A percentile compares a stretch with the other conserved stretches of the same genome.
Conservation (phyloP, 257 asterid genomes). For the Catharanthus roseus region DNA sequence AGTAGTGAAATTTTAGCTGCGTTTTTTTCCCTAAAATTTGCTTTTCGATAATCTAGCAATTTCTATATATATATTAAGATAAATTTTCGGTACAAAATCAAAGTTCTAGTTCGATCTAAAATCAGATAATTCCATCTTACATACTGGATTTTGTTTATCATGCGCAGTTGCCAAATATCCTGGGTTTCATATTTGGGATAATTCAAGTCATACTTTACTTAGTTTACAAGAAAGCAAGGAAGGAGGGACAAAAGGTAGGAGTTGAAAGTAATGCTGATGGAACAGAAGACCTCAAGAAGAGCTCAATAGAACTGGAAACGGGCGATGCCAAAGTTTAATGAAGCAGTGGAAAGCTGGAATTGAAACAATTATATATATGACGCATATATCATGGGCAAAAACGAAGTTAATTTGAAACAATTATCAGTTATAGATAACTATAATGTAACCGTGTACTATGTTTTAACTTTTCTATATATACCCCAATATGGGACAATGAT, state of each 20-base stretch:
- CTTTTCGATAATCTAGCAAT: too few relatives aligned
- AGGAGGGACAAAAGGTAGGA: not conserved
- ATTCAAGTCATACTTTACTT: conserved; percentile 57
- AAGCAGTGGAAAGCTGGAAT: not conserved
- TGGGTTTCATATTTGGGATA: conserved; percentile 59
- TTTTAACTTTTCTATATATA: too few relatives aligned
- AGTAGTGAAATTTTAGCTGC: too few relatives aligned
- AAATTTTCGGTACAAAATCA: too few relatives aligned
- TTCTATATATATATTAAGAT: too few relatives aligned
- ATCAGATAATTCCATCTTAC: too few relatives aligned
- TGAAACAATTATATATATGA: not conserved
- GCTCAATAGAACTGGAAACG: not conserved
- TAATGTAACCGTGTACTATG: too few relatives aligned
- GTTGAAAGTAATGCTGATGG: not conserved
- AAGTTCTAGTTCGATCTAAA: too few relatives aligned
- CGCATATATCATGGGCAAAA: not conserved
- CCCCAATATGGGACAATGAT: too few relatives aligned
- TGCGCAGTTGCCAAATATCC: conserved; percentile 59
- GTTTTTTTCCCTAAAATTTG: too few relatives aligned
- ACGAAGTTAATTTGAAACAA: not conserved
- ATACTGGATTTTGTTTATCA: too few relatives aligned
- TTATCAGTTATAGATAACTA: too few relatives aligned
- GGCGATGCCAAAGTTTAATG: not conserved
- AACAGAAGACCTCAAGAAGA: not conserved
- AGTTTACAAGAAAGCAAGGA: conserved; percentile 45